phyloP scores from a whole-genome alignment of 306 rosid genomes.

The Cucumis hystrix region DNA sequence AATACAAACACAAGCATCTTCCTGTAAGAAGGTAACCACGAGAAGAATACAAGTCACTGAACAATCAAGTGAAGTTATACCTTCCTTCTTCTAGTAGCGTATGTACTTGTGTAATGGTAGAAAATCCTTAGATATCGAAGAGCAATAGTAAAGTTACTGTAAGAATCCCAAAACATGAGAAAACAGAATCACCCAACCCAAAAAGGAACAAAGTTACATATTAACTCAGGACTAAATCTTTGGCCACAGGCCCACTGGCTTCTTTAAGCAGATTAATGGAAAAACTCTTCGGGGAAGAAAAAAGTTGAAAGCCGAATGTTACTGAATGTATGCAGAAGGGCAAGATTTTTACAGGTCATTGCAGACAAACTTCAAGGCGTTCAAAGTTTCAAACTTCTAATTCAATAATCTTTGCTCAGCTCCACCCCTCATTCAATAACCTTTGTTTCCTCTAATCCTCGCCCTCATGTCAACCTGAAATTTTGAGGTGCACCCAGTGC shows the following conservation, averaged over 20 bases:
- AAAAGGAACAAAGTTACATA: neutral
- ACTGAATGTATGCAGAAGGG: neutral
- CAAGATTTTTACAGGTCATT: neutral
- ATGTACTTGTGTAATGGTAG: neutral
- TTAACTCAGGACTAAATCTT: neutral
- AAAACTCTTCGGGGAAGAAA: neutral
- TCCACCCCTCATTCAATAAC: conserved; percentile 17
- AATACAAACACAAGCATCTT: neutral
- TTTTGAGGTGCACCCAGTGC: too few species aligned
- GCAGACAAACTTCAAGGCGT: neutral
- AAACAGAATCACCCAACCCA: neutral
- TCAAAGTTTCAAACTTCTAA: too few species aligned
- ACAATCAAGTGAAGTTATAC: neutral
- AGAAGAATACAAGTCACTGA: neutral
- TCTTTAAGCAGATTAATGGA: neutral
- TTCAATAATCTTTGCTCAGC: conserved; percentile 18
- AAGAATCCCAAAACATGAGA: neutral
- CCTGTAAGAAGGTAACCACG: neutral
- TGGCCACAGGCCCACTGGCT: neutral
- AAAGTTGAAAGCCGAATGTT: neutral
- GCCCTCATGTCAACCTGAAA: conserved; percentile 26
- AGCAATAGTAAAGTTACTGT: neutral
- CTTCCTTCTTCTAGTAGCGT: neutral
- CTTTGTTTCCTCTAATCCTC: neutral
- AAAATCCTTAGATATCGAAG: neutral